Evolutionary conservation across 176 grass and related monocot genomes (phyloP).

Genomic region (Musa acuminata): DNA sequence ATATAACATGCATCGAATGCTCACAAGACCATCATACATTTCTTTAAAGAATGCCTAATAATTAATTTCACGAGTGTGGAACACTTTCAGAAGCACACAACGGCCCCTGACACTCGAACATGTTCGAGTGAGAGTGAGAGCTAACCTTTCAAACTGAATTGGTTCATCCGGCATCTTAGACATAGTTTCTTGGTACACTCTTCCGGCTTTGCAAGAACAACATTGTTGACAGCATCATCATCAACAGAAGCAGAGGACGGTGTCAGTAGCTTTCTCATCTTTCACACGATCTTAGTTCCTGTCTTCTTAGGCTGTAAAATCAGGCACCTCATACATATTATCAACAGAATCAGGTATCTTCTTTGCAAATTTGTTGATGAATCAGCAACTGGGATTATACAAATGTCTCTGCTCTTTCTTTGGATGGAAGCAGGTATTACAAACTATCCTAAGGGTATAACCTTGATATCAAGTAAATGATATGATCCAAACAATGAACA

Average conservation of each 20-base stretch:
- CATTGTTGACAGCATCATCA: conserved; percentile 57
- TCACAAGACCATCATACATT: no score
- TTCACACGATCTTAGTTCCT: conserved; percentile 60
- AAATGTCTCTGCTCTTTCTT: conserved; percentile 58
- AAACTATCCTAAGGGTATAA: conserved; percentile 4
- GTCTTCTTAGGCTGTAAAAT: conserved; percentile 67
- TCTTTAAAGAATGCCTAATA: no score
- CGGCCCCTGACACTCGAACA: no score
- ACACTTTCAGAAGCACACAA: no score
- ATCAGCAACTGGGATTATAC: conserved; percentile 46
- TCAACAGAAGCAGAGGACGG: conserved; percentile 58
- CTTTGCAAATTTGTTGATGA: conserved; percentile 41
- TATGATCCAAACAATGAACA: no score
- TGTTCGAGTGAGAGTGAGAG: background rate
- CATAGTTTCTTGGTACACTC: conserved; percentile 44
- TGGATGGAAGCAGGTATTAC: conserved; percentile 51
- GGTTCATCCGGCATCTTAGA: conserved; percentile 67
- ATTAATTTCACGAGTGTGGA: no score
- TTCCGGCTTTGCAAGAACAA: conserved; percentile 57
- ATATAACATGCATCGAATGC: conserved; percentile 3
- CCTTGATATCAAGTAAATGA: no score
- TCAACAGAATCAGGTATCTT: conserved; percentile 56
- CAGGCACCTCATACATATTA: conserved; percentile 36
- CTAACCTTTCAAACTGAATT: conserved; percentile 86
- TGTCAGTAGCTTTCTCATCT: conserved; percentile 64